Percentiles rank a stretch among this genome's conserved stretches.
These are phyloP conservation scores for Alloascoidea africana DNA, from an alignment of 805 yeast genomes.

Conservation along the genomic window DNA sequence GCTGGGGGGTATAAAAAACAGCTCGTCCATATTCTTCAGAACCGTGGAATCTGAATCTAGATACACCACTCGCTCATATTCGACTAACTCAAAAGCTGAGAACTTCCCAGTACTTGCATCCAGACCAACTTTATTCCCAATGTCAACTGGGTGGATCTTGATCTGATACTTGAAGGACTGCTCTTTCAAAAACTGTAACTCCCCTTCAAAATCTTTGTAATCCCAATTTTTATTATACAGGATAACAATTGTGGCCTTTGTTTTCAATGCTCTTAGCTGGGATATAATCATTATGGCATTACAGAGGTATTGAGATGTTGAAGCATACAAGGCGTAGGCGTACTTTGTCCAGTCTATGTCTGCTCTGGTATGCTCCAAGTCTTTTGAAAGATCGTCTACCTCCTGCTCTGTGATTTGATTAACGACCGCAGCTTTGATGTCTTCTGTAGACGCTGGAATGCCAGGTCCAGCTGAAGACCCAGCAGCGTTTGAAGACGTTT, in stretches of 20 bases:
- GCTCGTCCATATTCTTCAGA: slow-evolving; percentile 21
- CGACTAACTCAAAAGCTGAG: slow-evolving; percentile 21
- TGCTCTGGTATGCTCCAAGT: too few relatives aligned
- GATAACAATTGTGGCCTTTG: slow-evolving; percentile 22
- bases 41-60: slow-evolving; percentile 29
- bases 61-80: slow-evolving; percentile 27
- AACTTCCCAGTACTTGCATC: slow-evolving; percentile 28
- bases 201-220: slow-evolving; percentile 2
- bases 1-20: slow-evolving; percentile 33
- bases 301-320: slow-evolving; percentile 24
- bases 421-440: too few relatives aligned
- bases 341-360: slow-evolving; percentile 16
- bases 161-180: slow-evolving; percentile 4
- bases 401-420: too few relatives aligned
- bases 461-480: too few relatives aligned
- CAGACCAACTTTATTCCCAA: slow-evolving; percentile 18
- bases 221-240: slow-evolving; percentile 13
- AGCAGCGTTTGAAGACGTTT: too few relatives aligned
- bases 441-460: too few relatives aligned
- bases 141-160: slow-evolving; percentile 2
- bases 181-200: slow-evolving; percentile 3
- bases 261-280: slow-evolving; percentile 14
- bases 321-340: slow-evolving; percentile 37
- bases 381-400: too few relatives aligned
- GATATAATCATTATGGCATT: slow-evolving; percentile 25